A percentile compares a stretch with the other conserved stretches of the same genome.
Conservation (phyloP, 805 yeast species). For the Saccharomycopsis fermentans region DNA sequence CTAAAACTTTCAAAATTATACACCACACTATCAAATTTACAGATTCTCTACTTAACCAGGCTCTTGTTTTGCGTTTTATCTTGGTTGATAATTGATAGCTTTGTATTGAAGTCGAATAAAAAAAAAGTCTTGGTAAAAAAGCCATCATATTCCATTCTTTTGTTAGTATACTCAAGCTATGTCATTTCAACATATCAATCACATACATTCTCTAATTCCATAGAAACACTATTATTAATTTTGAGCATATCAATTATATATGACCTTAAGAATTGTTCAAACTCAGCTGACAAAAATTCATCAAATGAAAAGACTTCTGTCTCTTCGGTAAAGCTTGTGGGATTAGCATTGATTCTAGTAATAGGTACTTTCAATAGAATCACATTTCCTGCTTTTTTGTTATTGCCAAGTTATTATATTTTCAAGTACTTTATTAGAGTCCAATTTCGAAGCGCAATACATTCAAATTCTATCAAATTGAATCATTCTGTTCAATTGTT, state of each 20-base stretch:
- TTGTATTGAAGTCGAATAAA: not conserved
- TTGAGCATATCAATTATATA: conserved; percentile 56
- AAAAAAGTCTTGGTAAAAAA: not conserved
- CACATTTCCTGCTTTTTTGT: conserved; percentile 68
- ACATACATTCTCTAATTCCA: conserved; percentile 81
- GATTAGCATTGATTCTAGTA: conserved; percentile 41
- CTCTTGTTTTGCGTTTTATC: conserved; percentile 22
- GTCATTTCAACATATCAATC: conserved; percentile 71
- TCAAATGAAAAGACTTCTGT: conserved; percentile 23
- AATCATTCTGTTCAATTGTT: not conserved
- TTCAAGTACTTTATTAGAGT: conserved; percentile 33
- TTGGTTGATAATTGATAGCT: conserved; percentile 26
- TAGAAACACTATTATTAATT: conserved; percentile 48
- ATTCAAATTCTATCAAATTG: conserved; percentile 5
- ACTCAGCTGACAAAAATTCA: not conserved
- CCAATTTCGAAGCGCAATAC: not conserved
- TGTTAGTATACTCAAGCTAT: conserved; percentile 48
- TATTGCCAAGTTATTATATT: conserved; percentile 48
- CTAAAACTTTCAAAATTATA: conserved; percentile 24
- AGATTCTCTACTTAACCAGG: conserved; percentile 9
- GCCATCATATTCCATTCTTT: conserved; percentile 19
- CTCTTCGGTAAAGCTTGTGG: conserved; percentile 24
- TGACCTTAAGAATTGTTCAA: conserved; percentile 35
- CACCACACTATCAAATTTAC: conserved; percentile 2
- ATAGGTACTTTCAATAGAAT: conserved; percentile 78